Conservation (phyloP, 1,139 yeast species). For the Suhomyces coccinellae region DNA sequence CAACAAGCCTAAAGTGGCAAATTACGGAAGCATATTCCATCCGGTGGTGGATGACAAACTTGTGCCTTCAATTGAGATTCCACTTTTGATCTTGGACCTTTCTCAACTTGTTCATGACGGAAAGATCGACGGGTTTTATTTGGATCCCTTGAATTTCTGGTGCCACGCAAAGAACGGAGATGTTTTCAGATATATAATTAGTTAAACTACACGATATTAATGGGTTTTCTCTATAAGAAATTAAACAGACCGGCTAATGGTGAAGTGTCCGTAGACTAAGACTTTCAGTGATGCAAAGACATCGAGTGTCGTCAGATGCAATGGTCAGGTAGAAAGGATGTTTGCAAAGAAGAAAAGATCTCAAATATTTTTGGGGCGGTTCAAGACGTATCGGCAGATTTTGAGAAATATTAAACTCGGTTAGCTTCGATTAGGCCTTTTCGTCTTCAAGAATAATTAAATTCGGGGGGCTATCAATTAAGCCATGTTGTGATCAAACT, state of each 20-base stretch:
- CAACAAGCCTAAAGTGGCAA: conserved; percentile 8
- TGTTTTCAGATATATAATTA: conserved; percentile 29
- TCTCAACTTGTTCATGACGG: conserved; percentile 33
- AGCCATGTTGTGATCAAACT: no score
- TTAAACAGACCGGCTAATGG: not conserved
- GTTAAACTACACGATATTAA: conserved; percentile 1
- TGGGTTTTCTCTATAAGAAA: not conserved
- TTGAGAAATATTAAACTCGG: no score
- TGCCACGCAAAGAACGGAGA: conserved; percentile 56
- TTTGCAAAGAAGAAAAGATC: no score
- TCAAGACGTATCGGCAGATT: no score
- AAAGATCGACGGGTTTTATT: conserved; percentile 43
- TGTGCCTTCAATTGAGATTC: conserved; percentile 44
- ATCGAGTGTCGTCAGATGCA: no score
- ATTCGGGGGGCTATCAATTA: no score
- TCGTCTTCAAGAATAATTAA: no score
- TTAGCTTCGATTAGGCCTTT: no score
- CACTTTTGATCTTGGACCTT: conserved; percentile 37
- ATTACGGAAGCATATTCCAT: conserved; percentile 31
- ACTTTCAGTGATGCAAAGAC: not conserved
- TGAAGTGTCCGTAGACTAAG: not conserved
- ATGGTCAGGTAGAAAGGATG: no score
- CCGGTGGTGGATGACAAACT: conserved; percentile 41
- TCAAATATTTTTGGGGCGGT: no score
- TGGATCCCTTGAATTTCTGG: conserved; percentile 47